These are phyloP conservation scores for Hyphodiscus hymeniophilus DNA, from an alignment of 495 filamentous ascomycete genomes.

Conservation along the genomic window DNA sequence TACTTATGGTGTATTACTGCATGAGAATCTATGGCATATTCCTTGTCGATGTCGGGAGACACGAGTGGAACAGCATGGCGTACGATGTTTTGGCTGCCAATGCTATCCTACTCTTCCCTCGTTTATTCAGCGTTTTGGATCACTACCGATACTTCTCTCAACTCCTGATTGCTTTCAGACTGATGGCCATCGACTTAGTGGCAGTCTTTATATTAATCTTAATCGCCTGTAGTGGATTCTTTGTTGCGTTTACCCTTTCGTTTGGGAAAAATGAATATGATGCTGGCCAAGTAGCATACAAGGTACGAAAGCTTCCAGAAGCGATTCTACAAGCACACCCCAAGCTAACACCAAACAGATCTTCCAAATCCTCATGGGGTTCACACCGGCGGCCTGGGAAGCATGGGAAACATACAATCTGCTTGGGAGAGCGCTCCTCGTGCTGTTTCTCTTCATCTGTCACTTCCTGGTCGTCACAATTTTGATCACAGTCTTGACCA, in stretches of 20 bases:
- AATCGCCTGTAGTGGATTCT: slow-evolving; percentile 85
- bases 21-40: slow-evolving; percentile 81
- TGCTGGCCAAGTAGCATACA: slow-evolving; percentile 66
- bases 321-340: too few species aligned
- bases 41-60: slow-evolving; percentile 54
- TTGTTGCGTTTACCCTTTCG: slow-evolving; percentile 83
- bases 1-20: slow-evolving; percentile 80
- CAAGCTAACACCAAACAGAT: too few species aligned
- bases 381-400: slow-evolving; percentile 60
- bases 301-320: too few species aligned
- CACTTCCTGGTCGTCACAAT: slow-evolving; percentile 94
- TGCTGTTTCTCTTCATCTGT: slow-evolving; percentile 81
- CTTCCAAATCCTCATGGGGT: slow-evolving; percentile 83
- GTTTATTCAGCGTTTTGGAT: slow-evolving; percentile 84
- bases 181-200: slow-evolving; percentile 83
- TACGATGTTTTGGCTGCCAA: slow-evolving; percentile 88
- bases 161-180: slow-evolving; percentile 81
- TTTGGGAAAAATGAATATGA: slow-evolving; percentile 56
- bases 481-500: slow-evolving; percentile 84
- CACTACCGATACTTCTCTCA: slow-evolving; percentile 94
- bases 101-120: slow-evolving; percentile 80
- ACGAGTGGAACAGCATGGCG: slow-evolving; percentile 65
- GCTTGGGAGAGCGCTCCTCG: slow-evolving; percentile 65
- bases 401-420: slow-evolving; percentile 69
- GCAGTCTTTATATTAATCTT: slow-evolving; percentile 76